Conservation (phyloP, 345 rosid genomes). For the Camelina laxa region DNA sequence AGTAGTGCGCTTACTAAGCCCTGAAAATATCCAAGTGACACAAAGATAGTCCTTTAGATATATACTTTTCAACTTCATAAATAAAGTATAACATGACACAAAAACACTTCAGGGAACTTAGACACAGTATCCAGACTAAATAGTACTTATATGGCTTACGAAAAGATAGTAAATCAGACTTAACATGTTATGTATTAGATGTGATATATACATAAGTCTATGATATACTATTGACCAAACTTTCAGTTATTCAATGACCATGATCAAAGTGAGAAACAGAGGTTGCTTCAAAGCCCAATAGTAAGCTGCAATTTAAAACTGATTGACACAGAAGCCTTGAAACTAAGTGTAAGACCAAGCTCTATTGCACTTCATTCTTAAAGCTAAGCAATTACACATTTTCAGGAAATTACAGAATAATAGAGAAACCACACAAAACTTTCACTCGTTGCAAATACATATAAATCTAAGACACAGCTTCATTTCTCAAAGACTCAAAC, state of each 20-base stretch:
- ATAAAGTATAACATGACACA: background rate
- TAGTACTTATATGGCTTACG: background rate
- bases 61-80: background rate
- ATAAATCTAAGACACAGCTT: background rate
- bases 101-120: conserved; percentile 13
- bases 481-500: background rate
- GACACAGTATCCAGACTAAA: background rate
- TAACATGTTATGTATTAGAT: background rate
- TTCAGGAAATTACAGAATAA: background rate
- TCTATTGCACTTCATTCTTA: conserved; percentile 17
- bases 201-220: background rate
- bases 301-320: background rate
- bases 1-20: conserved; percentile 85
- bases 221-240: background rate
- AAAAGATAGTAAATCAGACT: conserved; percentile 3
- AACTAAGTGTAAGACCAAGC: background rate
- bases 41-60: background rate
- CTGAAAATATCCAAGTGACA: conserved; percentile 48
- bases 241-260: background rate
- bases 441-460: background rate
- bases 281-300: background rate
- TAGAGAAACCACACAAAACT: background rate
- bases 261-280: background rate
- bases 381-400: background rate
- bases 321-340: background rate